Conservation (phyloP, 2,329 filamentous ascomycete species). For the Diaporthe capsici region DNA sequence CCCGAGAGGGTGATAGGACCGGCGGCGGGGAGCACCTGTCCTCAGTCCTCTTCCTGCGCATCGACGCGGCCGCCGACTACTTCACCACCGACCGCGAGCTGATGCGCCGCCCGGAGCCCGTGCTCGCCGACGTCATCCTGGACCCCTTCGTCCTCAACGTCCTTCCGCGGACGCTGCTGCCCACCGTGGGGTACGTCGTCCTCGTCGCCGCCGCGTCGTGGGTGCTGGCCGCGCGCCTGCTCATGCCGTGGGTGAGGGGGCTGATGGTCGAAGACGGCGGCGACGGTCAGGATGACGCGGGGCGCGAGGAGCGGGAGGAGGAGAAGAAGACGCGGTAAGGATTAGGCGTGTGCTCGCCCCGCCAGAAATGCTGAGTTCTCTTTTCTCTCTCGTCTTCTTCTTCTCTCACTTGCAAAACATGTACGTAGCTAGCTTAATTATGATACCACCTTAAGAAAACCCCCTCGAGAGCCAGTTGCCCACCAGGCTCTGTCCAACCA, state of each 20-base stretch:
- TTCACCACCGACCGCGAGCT: constrained; percentile 80
- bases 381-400: constrained; percentile 4
- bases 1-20: neutral
- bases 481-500: constrained; percentile 6
- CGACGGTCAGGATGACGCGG: constrained; percentile 41
- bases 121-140: constrained; percentile 85
- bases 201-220: constrained; percentile 68
- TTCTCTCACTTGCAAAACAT: constrained; percentile 13
- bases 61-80: constrained; percentile 86
- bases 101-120: constrained; percentile 81
- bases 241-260: constrained; percentile 51
- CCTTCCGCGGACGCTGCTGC: constrained; percentile 82
- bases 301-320: constrained; percentile 43
- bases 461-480: neutral
- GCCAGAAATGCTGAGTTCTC: constrained; percentile 22
- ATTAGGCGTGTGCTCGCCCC: neutral
- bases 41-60: constrained; percentile 78
- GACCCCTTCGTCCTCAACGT: constrained; percentile 88
- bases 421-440: constrained; percentile 34
- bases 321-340: constrained; percentile 57
- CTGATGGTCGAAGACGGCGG: constrained; percentile 39
- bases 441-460: constrained; percentile 29
- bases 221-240: constrained; percentile 56
- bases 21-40: constrained; percentile 44
- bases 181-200: constrained; percentile 78